Percentiles rank a stretch among this genome's conserved stretches.
These are phyloP conservation scores for Gonium pectorale DNA, from an alignment of 139 green algal species.

Conservation along the genomic window DNA sequence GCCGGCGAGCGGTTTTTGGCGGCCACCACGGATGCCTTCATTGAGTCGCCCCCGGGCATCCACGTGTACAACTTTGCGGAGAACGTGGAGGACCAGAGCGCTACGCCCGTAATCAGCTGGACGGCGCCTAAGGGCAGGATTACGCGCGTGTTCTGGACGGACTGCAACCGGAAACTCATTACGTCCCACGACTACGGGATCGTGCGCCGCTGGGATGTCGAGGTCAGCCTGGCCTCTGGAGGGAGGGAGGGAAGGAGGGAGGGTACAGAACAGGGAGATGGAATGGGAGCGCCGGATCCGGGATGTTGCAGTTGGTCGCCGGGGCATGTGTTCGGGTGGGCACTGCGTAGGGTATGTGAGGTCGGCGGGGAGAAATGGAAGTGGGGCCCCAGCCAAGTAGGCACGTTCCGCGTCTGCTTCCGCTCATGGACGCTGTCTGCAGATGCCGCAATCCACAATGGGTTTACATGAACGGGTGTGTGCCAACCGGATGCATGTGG, in stretches of 20 bases:
- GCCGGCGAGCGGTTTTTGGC: conserved; percentile 87
- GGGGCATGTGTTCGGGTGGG: too few species aligned
- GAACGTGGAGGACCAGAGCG: conserved; percentile 73
- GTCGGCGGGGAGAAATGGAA: too few species aligned
- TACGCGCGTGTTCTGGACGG: conserved; percentile 80
- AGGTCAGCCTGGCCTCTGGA: conserved; percentile 60
- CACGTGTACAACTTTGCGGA: conserved; percentile 73
- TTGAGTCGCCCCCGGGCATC: conserved; percentile 62
- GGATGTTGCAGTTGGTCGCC: too few species aligned
- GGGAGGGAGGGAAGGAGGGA: neutral
- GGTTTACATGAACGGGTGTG: too few species aligned
- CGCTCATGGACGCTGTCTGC: too few species aligned
- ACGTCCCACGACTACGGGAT: conserved; percentile 90
- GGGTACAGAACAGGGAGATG: too few species aligned
- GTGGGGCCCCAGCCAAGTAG: too few species aligned
- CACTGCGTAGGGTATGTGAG: too few species aligned
- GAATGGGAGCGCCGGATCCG: too few species aligned
- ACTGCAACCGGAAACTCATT: conserved; percentile 90
- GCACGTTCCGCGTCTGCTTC: too few species aligned
- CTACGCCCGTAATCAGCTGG: conserved; percentile 51
- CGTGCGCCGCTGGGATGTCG: conserved; percentile 83
- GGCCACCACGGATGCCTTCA: conserved; percentile 93
- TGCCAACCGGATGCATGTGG: too few species aligned
- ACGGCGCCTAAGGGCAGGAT: conserved; percentile 71
- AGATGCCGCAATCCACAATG: too few species aligned